Evolutionary conservation across 2,329 filamentous ascomycete genomes (phyloP).

Genomic region (Claviceps sp.): DNA sequence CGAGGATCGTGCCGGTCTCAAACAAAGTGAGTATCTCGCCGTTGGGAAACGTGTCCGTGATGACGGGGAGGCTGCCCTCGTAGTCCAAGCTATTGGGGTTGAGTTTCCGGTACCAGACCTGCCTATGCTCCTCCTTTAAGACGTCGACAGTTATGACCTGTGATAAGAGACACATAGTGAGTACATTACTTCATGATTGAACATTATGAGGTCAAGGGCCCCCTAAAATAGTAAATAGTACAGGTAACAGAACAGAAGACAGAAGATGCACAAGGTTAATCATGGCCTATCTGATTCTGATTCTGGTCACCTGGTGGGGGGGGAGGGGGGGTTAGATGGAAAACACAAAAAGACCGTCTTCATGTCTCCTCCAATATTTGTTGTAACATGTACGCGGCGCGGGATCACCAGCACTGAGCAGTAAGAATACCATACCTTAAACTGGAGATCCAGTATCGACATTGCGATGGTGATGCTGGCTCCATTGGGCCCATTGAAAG

Average conservation of each 20-base stretch:
- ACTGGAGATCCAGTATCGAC: slow-evolving; percentile 73
- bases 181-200: not conserved
- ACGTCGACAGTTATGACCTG: slow-evolving; percentile 45
- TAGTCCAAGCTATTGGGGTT: slow-evolving; percentile 53
- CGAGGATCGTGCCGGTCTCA: slow-evolving; percentile 71
- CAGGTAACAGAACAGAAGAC: no score
- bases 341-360: not conserved
- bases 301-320: no score
- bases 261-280: no score
- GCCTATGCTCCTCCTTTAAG: slow-evolving; percentile 62
- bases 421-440: slow-evolving; percentile 40
- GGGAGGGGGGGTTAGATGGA: not conserved
- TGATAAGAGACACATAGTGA: not conserved
- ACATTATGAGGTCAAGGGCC: no score
- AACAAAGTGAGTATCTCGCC: slow-evolving; percentile 64
- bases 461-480: slow-evolving; percentile 80
- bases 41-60: slow-evolving; percentile 67
- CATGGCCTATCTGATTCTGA: not conserved
- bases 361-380: no score
- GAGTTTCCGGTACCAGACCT: slow-evolving; percentile 79
- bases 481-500: slow-evolving; percentile 63
- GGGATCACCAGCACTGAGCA: no score
- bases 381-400: no score
- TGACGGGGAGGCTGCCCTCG: slow-evolving; percentile 65
- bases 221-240: no score